Evolutionary conservation across 306 rosid species (phyloP), one percentile per base, ranked within the genome.

Genomic region (Arachis hypogaea): DNA sequence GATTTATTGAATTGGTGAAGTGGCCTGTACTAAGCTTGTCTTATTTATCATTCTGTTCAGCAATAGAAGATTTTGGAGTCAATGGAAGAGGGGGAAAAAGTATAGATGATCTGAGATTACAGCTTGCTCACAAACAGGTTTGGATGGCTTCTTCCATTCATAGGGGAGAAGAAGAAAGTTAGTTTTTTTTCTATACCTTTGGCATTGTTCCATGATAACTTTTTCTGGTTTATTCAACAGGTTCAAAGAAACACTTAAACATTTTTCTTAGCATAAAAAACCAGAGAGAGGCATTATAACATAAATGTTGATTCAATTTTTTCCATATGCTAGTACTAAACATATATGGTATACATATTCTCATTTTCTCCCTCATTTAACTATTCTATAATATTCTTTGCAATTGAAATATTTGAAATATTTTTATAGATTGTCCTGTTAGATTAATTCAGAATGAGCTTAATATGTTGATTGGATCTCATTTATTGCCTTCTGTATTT

Each of bases 131-230:
- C 71, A 86, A 86, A 85, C 83, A 68, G 82, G 91, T 91, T 79
- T 93, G 97, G 98, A 86, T 93, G 98, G 98, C 96, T 78, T 86
- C 97, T 67, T 93, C 98, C 54, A 86, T 93, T 84, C 97, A 93
- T 72, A 85, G 81, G 83, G 92, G 96, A 38, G 97, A 93, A 82
- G 98, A 93, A 82, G 90, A 91, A 89, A 88, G 98, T 91, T 16
- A 78, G 83, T 88, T 61, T 72, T 74, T 22, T 63, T 71, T 22
- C 72, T 62, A 18, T 72, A 54, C 71, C 80, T 78, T 63, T 51
- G 50, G 30, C 78, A 59, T 51, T 72, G 56, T 60, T 76, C 30
- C 63, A 7, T 67, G 58, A 49, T 52, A 47, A 75, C 9, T 29
- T 28, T 14, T 78, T 45, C 7, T 33, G 38, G 5, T 69, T 29